Conservation (phyloP, 768 basidiomycete species). For the Candolleomyces eurysporus region DNA sequence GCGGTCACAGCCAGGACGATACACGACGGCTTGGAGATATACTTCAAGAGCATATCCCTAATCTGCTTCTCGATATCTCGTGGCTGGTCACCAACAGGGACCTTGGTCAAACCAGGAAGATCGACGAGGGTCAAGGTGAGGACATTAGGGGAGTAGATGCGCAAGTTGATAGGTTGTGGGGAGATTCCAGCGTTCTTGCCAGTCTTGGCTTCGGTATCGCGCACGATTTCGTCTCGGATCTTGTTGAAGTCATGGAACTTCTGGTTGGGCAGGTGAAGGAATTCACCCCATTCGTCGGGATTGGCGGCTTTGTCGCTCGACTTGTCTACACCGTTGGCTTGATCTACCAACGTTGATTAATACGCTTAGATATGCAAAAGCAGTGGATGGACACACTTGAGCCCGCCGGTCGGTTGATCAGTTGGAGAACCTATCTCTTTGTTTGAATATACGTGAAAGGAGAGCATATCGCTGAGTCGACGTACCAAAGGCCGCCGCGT, state of each 20-base stretch:
- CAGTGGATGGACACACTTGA: slow-evolving; percentile 13
- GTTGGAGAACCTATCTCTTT: slow-evolving; percentile 74
- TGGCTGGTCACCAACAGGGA: slow-evolving; percentile 95
- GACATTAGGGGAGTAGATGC: slow-evolving; percentile 96
- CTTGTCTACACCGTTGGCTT: slow-evolving; percentile 47
- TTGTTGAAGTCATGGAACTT: slow-evolving; percentile 98
- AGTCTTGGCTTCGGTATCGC: slow-evolving; percentile 97
- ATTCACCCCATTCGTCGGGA: slow-evolving; percentile 97
- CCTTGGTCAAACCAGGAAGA: slow-evolving; percentile 92
- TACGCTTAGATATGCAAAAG: background rate
- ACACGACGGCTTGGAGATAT: slow-evolving; percentile 92
- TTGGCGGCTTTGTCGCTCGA: slow-evolving; percentile 76
- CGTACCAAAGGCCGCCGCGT: slow-evolving; percentile 92
- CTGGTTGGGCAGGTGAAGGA: slow-evolving; percentile 92
- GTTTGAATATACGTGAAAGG: slow-evolving; percentile 10
- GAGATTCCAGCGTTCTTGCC: slow-evolving; percentile 99
- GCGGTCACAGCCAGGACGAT: slow-evolving; percentile 96
- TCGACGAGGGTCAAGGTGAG: slow-evolving; percentile 97
- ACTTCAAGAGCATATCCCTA: slow-evolving; percentile 93
- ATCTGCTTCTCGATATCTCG: slow-evolving; percentile 98
- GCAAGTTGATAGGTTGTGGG: slow-evolving; percentile 94
- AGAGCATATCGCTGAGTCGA: background rate
- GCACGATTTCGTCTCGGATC: slow-evolving; percentile 93
- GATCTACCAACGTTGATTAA: slow-evolving; percentile 29
- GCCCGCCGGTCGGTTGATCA: slow-evolving; percentile 79